Evolutionary conservation across 768 basidiomycete species (phyloP), one percentile per base, ranked within the genome.

Genomic region (Sporobolomyces pararoseus): DNA sequence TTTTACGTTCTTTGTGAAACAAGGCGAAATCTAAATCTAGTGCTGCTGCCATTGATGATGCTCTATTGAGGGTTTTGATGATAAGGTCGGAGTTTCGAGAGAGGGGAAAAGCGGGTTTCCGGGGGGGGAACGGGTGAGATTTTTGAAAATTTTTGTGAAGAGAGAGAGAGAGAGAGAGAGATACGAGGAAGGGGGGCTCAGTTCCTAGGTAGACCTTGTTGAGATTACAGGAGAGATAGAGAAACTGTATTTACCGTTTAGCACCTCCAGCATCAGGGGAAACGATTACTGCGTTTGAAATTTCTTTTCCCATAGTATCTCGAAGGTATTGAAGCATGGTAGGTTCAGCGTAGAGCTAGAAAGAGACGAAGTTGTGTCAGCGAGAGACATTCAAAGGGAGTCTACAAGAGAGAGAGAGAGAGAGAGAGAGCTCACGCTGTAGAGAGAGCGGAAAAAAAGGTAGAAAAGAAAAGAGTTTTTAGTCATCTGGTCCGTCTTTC

Each of bases 1-100:
- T 93, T 83, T 94, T 93, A 70, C 95, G 89, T 83, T 99, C 96
- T 79, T 98, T 94, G 86, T 99, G 96, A 84, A 98, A 98, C 63
- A 99, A 83, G 31, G 96, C 96, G 82, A 99, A 98, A 78, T 98
- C 95, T 66, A 98, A 90, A 60, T 92, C 91, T 68, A 98, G 84
- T 54, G 90, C 86, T 80, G 98, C 95, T 29, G 96, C 95, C 76
- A 99, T 90, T 25, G 94, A 94, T 37, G 95, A 96, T 35, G 94
- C 96, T 80, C 95, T 97, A 81, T 9, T 65, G 21, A 4, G 62
- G n/a, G 9, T 47, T 47, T 23, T 13, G 46, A 23, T 12, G 49
- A 27, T 35, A 58, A 14, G 25, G 16, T 35, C 46, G 55, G 14
- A 34, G n/a, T 46, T 49, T 2, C 1, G 32, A 16, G 12, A 17